Evolutionary conservation across 352 stramenopile genomes (phyloP).

Genomic region (Phytophthora crassamura): DNA sequence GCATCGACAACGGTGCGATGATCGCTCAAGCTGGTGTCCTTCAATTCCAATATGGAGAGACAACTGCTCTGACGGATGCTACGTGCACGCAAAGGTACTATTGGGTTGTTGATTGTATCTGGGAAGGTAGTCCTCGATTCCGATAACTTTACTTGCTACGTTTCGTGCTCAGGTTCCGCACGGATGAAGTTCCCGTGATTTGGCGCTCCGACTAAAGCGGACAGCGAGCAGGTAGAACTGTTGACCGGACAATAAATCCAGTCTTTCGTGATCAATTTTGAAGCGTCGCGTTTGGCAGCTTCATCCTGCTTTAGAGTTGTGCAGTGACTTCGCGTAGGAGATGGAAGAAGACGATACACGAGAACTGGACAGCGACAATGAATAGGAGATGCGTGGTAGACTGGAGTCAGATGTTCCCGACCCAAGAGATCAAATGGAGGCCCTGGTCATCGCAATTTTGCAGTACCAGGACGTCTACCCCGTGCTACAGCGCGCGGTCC

Average conservation of each 20-base stretch:
- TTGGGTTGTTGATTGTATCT: neutral
- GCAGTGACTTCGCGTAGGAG: neutral
- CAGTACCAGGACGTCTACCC: constrained; percentile 43
- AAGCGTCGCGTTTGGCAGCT: constrained; percentile 14
- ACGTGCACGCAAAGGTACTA: constrained; percentile 94
- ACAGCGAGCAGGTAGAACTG: neutral
- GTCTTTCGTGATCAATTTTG: constrained; percentile 10
- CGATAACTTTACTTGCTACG: neutral
- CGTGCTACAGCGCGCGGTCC: constrained; percentile 32
- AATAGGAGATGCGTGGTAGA: neutral
- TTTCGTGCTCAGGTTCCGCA: constrained; percentile 90
- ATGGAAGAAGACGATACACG: constrained; percentile 16
- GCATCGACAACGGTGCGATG: constrained; percentile 99
- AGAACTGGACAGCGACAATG: neutral
- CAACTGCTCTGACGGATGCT: constrained; percentile 92
- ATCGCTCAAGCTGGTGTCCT: constrained; percentile 99
- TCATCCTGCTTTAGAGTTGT: neutral
- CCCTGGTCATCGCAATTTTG: constrained; percentile 40
- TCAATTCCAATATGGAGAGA: constrained; percentile 95
- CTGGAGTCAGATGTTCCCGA: constrained; percentile 6
- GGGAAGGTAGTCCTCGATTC: neutral
- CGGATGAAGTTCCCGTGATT: constrained; percentile 97
- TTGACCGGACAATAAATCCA: constrained; percentile 18
- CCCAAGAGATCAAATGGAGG: constrained; percentile 27
- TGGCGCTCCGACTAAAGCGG: constrained; percentile 90